Conservation (phyloP, 441 rosid species). For the Erysimum pusillum region DNA sequence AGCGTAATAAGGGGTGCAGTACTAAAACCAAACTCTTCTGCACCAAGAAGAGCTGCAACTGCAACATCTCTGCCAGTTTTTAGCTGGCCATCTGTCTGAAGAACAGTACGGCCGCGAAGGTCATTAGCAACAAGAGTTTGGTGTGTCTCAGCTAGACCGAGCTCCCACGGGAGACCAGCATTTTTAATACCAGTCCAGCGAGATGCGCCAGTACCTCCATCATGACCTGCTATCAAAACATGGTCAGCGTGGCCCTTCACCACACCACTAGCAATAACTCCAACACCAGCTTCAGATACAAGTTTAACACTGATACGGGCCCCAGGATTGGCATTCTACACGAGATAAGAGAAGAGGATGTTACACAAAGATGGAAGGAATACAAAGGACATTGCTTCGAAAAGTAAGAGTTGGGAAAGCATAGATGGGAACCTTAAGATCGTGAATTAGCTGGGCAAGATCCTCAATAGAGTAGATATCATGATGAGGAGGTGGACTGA, state of each 20-base stretch:
- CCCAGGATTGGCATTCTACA: slow-evolving; percentile 93
- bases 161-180: slow-evolving; percentile 99
- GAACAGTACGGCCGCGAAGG: slow-evolving; percentile 98
- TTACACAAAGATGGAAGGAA: not conserved
- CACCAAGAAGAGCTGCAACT: slow-evolving; percentile 98
- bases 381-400: not conserved
- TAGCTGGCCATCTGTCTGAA: slow-evolving; percentile 99
- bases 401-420: not conserved
- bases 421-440: slow-evolving; percentile 82
- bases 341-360: slow-evolving; percentile 16
- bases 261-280: slow-evolving; percentile 99
- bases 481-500: slow-evolving; percentile 99
- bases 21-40: slow-evolving; percentile 99
- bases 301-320: slow-evolving; percentile 97
- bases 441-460: slow-evolving; percentile 98
- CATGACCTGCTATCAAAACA: slow-evolving; percentile 97
- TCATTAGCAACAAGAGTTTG: slow-evolving; percentile 99
- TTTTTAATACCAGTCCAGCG: slow-evolving; percentile 99
- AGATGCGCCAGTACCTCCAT: slow-evolving; percentile 99
- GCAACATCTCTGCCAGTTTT: slow-evolving; percentile 99
- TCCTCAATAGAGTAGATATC: slow-evolving; percentile 99
- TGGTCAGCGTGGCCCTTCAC: slow-evolving; percentile 99
- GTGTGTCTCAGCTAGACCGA: slow-evolving; percentile 99
- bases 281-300: slow-evolving; percentile 99
- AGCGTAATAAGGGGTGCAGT: slow-evolving; percentile 99